Evolutionary conservation across 805 yeast genomes (phyloP), one percentile per base, ranked within the genome.

Genomic region (Lipomyces sp.): DNA sequence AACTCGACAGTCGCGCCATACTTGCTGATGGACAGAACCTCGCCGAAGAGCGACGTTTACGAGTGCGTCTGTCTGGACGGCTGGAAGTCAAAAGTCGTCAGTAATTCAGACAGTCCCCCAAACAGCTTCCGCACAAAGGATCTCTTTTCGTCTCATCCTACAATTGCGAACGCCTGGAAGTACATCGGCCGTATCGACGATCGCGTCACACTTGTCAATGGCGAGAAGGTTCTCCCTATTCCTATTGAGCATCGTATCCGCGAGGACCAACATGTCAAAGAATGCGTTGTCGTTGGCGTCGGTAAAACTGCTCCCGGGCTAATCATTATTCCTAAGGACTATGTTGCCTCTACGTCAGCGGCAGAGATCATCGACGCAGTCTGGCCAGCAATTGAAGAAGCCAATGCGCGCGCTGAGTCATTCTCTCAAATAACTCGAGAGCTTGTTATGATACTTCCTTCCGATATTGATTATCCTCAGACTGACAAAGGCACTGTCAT

Each of bases 401-500:
- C 68, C 3, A 64, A 64, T 55, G n/a, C 54, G 2, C 54, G 51
- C 53, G 55, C 63, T 5, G 69, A 66, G 33, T 56, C 59, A 6
- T 66, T 64, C 57, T 59, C 65, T 35, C 62, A 60, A 34, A 63
- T 65, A 33, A 6, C 61, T 2, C 61, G 64, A 15, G 69, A 60
- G 34, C 42, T 66, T 18, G 57, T 64, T 8, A 30, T 24, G 3
- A 60, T 66, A 18, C 58, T 66, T 30, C 65, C 62, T 4, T 53
- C 35, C n/a, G 67, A 55, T 32, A 57, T 45, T 11, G 67, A 66
- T 11, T 64, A 64, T 42, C 68, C 69, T 24, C 65, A 35, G 29
- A 61, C 69, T n/a, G 68, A 64, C 33, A 66, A 66, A 37, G 69
- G 69, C 18, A 66, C 69, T 4, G 45, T 66, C 53, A 64, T 64